phyloP scores from a whole-genome alignment of 345 rosid genomes.

The Eucalyptus tenuipes region DNA sequence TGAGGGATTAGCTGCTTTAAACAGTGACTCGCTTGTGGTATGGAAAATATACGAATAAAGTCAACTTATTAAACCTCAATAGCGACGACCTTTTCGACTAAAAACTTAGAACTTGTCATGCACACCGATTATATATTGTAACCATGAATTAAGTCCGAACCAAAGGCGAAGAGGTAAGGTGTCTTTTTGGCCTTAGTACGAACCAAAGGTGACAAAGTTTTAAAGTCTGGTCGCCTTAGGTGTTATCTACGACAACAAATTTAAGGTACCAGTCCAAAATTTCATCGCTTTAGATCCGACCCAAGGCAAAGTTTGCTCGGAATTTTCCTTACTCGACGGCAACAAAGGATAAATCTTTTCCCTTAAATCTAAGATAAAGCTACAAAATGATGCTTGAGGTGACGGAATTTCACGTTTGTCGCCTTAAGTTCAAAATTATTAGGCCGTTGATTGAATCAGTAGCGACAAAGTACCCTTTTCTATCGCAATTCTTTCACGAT shows the following conservation, averaged over 20 bases:
- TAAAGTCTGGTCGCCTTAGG: background rate
- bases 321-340: background rate
- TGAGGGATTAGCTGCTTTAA: background rate
- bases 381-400: background rate
- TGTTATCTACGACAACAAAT: background rate
- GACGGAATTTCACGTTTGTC: background rate
- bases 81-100: background rate
- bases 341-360: fast-evolving
- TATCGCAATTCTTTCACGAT: too few species aligned
- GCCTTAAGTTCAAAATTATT: background rate
- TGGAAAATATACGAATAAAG: background rate
- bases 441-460: background rate
- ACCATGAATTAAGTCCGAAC: background rate
- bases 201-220: background rate
- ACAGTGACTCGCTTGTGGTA: background rate
- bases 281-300: background rate
- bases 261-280: background rate
- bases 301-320: background rate
- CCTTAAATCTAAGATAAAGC: background rate
- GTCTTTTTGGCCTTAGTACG: background rate
- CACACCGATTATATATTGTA: background rate
- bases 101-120: background rate
- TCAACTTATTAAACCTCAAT: background rate
- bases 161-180: background rate
- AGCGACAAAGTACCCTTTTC: background rate